Percentiles rank a stretch among this genome's conserved stretches.
phyloP scores from a whole-genome alignment of 306 rosid genomes.

The Fragaria nilgerrensis region DNA sequence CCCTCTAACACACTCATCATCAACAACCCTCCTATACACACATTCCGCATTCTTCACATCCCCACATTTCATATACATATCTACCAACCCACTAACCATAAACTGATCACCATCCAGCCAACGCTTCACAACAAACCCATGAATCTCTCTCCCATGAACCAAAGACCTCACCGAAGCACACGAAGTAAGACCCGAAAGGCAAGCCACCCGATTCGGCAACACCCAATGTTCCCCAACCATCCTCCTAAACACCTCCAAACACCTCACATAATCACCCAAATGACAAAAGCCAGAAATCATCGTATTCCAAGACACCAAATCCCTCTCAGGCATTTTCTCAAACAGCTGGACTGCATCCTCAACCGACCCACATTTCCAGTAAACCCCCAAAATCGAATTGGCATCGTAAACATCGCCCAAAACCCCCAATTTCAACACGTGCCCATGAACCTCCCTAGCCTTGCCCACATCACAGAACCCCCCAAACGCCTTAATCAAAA shows the following conservation, averaged over 20 bases:
- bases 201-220: conserved; percentile 40
- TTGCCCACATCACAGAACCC: conserved; percentile 22
- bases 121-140: conserved; percentile 34
- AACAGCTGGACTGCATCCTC: conserved; percentile 26
- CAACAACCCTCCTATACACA: conserved; percentile 21
- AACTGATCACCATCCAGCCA: conserved; percentile 34
- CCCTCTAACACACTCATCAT: conserved; percentile 11
- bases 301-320: conserved; percentile 37
- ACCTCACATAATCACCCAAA: conserved; percentile 23
- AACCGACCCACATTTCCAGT: conserved; percentile 28
- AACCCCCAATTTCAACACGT: conserved; percentile 36
- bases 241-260: conserved; percentile 22
- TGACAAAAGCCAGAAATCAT: conserved; percentile 40
- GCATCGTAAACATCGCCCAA: conserved; percentile 34
- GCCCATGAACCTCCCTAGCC: conserved; percentile 39
- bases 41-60: conserved; percentile 29
- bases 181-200: conserved; percentile 31
- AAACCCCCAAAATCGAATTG: conserved; percentile 38
- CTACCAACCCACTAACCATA: conserved; percentile 34
- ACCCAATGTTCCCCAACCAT: conserved; percentile 27
- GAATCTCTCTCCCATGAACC: conserved; percentile 35
- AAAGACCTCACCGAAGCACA: conserved; percentile 27
- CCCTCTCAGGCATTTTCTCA: conserved; percentile 31
- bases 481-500: conserved; percentile 44
- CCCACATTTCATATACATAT: conserved; percentile 47